Percentiles rank a stretch among this genome's conserved stretches.
Evolutionary conservation across 2,329 filamentous ascomycete species (phyloP).

Genomic region (Pestalotiopsis sp.): DNA sequence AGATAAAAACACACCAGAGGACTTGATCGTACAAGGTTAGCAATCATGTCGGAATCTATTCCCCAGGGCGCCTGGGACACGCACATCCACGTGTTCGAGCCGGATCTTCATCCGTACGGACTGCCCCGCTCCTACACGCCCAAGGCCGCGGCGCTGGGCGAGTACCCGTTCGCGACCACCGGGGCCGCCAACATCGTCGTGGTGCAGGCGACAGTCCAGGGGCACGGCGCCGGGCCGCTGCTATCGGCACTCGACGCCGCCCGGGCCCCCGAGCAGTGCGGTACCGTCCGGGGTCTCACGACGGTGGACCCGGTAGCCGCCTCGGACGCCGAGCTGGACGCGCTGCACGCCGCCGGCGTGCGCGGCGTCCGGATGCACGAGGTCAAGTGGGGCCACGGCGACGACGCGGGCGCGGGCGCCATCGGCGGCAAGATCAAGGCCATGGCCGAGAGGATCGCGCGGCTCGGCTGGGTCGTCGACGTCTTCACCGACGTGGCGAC

Average conservation of each 20-base stretch:
- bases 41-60: neutral
- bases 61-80: slow-evolving; percentile 1
- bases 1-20: neutral
- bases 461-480: slow-evolving; percentile 6
- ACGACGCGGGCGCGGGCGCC: neutral
- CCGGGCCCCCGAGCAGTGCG: neutral
- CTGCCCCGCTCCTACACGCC: slow-evolving; percentile 5
- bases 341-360: neutral
- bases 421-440: neutral
- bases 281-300: neutral
- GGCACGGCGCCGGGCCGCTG: neutral
- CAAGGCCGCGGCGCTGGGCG: neutral
- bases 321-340: slow-evolving; percentile 7
- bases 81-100: slow-evolving; percentile 4
- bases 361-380: slow-evolving; percentile 6
- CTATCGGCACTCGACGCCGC: neutral
- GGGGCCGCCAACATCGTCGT: neutral
- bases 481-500: slow-evolving; percentile 5
- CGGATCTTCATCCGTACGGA: neutral
- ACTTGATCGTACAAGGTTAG: neutral
- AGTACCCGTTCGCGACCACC: neutral
- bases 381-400: slow-evolving; percentile 8
- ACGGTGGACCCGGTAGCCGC: neutral
- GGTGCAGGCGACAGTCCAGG: neutral
- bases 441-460: neutral